These are phyloP conservation scores for Russula compacta DNA, from an alignment of 768 basidiomycete species.

Conservation along the genomic window DNA sequence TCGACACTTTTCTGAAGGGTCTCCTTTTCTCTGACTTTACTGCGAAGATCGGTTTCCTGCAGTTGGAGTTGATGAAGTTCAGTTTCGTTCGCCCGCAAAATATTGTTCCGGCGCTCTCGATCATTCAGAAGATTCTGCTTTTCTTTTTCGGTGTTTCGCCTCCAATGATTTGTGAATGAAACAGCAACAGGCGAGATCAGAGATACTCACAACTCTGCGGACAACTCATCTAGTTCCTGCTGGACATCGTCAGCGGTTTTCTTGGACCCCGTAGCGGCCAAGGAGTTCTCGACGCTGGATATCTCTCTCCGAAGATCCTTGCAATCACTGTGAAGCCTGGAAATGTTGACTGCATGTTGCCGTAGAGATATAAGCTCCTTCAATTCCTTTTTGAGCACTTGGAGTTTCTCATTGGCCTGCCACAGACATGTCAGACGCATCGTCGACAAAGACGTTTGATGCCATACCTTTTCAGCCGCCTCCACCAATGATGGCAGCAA, in stretches of 20 bases:
- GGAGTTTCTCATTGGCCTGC: conserved; percentile 46
- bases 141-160: conserved; percentile 60
- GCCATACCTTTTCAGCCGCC: conserved; percentile 53
- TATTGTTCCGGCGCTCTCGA: conserved; percentile 48
- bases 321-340: conserved; percentile 50
- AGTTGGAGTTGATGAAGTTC: conserved; percentile 56
- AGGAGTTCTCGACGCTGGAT: conserved; percentile 51
- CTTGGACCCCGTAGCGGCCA: conserved; percentile 62
- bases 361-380: conserved; percentile 53
- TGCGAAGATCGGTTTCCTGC: conserved; percentile 46
- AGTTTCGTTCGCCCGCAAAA: conserved; percentile 47
- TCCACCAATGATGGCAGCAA: conserved; percentile 43
- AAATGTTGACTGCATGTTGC: conserved; percentile 49
- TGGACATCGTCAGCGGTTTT: conserved; percentile 86
- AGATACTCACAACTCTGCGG: conserved; percentile 51
- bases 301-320: conserved; percentile 55
- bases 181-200: background rate
- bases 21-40: conserved; percentile 50
- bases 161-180: conserved; percentile 24
- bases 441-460: background rate
- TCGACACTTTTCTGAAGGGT: conserved; percentile 46
- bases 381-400: conserved; percentile 45
- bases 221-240: conserved; percentile 55
- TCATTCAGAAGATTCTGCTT: conserved; percentile 47
- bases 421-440: conserved; percentile 3